Conservation (phyloP, 2,329 filamentous ascomycete genomes). For the Apiospora aurea region DNA sequence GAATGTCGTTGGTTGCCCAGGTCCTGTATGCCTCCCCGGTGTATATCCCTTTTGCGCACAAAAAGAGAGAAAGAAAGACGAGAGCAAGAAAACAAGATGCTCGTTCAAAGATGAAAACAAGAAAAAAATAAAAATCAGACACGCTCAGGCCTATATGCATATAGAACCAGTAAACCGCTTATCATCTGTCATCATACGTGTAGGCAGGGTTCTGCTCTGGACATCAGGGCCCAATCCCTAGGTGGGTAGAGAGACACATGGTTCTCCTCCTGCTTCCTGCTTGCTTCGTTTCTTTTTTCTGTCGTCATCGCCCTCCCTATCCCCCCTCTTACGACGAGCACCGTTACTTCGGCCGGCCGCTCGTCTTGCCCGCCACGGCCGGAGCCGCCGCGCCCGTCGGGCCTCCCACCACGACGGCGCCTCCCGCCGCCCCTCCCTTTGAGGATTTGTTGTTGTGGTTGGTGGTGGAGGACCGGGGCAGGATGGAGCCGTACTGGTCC, state of each 20-base stretch:
- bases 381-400: neutral
- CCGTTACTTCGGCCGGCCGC: neutral
- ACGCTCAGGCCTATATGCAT: neutral
- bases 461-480: neutral
- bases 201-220: neutral
- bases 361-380: neutral
- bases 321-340: neutral
- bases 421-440: neutral
- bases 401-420: neutral
- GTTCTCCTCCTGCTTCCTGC: too few relatives aligned
- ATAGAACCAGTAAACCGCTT: neutral
- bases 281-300: too few relatives aligned
- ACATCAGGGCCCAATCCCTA: neutral
- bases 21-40: neutral
- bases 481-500: slow-evolving; percentile 28
- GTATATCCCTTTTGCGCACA: slow-evolving; percentile 13
- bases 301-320: too few relatives aligned
- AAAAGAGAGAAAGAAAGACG: neutral
- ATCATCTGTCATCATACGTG: neutral
- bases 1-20: slow-evolving; percentile 16
- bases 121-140: neutral
- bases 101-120: neutral
- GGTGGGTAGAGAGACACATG: neutral
- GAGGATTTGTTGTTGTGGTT: neutral
- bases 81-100: neutral